Evolutionary conservation across 2,329 filamentous ascomycete genomes (phyloP).

Genomic region (Ascochyta koolunga): DNA sequence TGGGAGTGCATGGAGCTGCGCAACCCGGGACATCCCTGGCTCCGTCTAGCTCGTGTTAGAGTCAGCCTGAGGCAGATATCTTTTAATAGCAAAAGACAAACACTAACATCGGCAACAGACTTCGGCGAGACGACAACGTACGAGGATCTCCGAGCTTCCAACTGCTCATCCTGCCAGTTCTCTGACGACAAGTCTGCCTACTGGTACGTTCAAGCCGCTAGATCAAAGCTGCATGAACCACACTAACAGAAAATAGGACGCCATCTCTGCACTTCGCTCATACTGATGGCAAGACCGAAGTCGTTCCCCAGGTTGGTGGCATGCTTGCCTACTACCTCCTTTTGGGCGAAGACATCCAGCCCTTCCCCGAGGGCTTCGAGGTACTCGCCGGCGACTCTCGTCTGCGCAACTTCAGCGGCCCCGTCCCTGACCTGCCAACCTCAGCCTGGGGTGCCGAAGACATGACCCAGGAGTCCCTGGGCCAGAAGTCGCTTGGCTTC

Average conservation of each 20-base stretch:
- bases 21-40: constrained; percentile 1
- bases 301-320: constrained; percentile 64
- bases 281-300: constrained; percentile 67
- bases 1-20: not conserved
- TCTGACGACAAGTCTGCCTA: constrained; percentile 50
- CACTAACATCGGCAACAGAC: constrained; percentile 37
- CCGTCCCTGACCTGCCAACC: constrained; percentile 71
- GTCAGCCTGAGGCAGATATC: constrained; percentile 13
- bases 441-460: constrained; percentile 70
- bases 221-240: not conserved
- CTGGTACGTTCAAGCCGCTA: constrained; percentile 29
- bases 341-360: constrained; percentile 69
- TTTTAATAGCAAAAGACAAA: constrained; percentile 16
- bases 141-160: constrained; percentile 64
- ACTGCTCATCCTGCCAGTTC: constrained; percentile 71
- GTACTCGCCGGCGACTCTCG: constrained; percentile 72
- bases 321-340: constrained; percentile 77
- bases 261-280: constrained; percentile 73
- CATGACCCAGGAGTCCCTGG: constrained; percentile 72
- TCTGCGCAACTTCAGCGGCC: constrained; percentile 59
- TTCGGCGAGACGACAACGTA: constrained; percentile 70
- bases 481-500: constrained; percentile 86
- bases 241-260: constrained; percentile 47
- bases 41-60: not conserved
- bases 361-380: constrained; percentile 74